Evolutionary conservation across 345 rosid genomes (phyloP).

Genomic region (Hibiscus syriacus): DNA sequence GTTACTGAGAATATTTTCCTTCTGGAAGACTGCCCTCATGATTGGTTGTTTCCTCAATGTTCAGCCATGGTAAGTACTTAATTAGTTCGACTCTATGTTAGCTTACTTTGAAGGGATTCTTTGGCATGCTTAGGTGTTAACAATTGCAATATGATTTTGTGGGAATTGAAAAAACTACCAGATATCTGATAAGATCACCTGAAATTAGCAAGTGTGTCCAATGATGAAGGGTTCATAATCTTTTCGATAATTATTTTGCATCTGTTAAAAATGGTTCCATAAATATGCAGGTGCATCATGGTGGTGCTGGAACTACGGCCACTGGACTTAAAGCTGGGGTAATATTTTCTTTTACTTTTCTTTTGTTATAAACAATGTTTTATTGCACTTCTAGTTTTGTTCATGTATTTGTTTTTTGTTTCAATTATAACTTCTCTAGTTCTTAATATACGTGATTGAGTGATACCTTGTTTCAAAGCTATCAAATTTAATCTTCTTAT

Average conservation of each 20-base stretch:
- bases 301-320: constrained; percentile 99
- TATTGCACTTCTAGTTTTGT: background rate
- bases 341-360: constrained; percentile 13
- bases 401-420: background rate
- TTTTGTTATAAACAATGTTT: background rate
- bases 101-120: background rate
- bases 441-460: background rate
- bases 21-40: constrained; percentile 92
- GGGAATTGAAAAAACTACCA: background rate
- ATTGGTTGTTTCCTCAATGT: constrained; percentile 98
- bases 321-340: constrained; percentile 96
- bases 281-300: constrained; percentile 80
- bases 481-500: background rate
- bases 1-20: constrained; percentile 64
- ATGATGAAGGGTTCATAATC: background rate
- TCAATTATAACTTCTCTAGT: background rate
- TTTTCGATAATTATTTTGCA: background rate
- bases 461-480: background rate
- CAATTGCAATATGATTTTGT: background rate
- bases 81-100: background rate
- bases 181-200: background rate
- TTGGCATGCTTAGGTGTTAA: background rate
- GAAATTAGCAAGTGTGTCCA: background rate
- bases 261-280: background rate
- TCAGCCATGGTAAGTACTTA: constrained; percentile 72